Base-by-base conservation (phyloP, 2,329 filamentous ascomycete species). In the Lasiodiplodia citricola region DNA sequence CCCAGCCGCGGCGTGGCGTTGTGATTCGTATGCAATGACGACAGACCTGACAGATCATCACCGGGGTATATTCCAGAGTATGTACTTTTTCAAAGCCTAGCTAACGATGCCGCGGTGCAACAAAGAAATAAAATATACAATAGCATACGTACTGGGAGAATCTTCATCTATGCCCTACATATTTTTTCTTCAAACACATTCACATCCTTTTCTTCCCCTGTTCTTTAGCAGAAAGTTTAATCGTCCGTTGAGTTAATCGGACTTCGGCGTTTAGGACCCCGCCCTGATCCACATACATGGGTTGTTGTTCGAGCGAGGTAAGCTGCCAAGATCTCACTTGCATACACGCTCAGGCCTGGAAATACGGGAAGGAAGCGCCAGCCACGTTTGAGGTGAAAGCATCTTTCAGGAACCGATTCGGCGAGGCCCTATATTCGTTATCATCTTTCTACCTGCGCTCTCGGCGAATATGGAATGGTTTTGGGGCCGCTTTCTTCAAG, bases 301-400 rank as follows among this genome's bases (percentile, higher is more conserved):
- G 54, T 31, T 28, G 16, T 56, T 31, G 16, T 31, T 37, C 54
- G 54, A 60, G 38, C 38, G 37, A 28, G 16, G 57, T 60, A 60
- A 60, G 57, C 57, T 31, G 57, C 57, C 23, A 60, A 60, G 21
- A 60, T 60, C 37, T 60, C 23, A 60, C 38, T 21, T 25, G 57
- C 38, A 41, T 25, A 21, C 13, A 23, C 18, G 13, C 23, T 13
- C 57, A 8, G 57, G 7, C 38, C 16, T 44, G 13, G 37, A 44
- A 44, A 23, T 31, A 28, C 23, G 16, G 25, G 25, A 28, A 56
- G 21, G 18, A 21, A 8, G n/a, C 44, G 44, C 14, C 44, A 21
- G n/a, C 44, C 44, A 47, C 44, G 5, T 8, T 47, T 8, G 14
- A 18, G 21, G 10, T 44, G 16, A n/a, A 18, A n/a, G 10, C 23